These are phyloP conservation scores for Cotoneaster glaucophyllus DNA, from an alignment of 306 rosid species.

Conservation along the genomic window DNA sequence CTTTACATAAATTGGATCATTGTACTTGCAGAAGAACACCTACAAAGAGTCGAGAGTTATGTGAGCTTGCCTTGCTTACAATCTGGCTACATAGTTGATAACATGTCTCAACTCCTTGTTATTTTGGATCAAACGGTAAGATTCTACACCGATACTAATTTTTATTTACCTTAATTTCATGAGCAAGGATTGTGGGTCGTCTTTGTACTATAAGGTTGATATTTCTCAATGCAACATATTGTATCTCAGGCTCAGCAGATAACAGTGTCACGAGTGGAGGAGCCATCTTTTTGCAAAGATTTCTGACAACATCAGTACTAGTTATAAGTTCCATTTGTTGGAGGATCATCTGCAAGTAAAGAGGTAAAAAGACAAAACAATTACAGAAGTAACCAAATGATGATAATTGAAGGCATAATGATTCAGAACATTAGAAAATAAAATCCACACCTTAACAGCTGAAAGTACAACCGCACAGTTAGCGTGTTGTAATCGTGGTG, in stretches of 20 bases:
- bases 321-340: constrained; percentile 99
- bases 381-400: background rate
- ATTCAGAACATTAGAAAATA: constrained; percentile 9
- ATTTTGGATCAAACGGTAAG: constrained; percentile 3
- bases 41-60: constrained; percentile 26
- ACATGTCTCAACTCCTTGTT: background rate
- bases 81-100: background rate
- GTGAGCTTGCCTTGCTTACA: constrained; percentile 11
- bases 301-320: constrained; percentile 93
- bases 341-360: constrained; percentile 80
- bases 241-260: constrained; percentile 99
- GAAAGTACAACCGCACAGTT: constrained; percentile 98
- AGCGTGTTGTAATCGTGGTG: constrained; percentile 96
- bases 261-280: constrained; percentile 98
- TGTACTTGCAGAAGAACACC: constrained; percentile 99
- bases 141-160: background rate
- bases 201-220: constrained; percentile 98
- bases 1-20: constrained; percentile 97
- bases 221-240: constrained; percentile 94
- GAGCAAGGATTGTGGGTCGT: constrained; percentile 97
- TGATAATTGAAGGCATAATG: constrained; percentile 15
- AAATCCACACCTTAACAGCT: constrained; percentile 78
- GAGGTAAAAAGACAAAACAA: constrained; percentile 15
- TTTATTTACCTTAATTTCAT: constrained; percentile 86
- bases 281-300: constrained; percentile 99